Conservation (phyloP, 2,329 filamentous ascomycete genomes). For the Gyromitra esculenta region DNA sequence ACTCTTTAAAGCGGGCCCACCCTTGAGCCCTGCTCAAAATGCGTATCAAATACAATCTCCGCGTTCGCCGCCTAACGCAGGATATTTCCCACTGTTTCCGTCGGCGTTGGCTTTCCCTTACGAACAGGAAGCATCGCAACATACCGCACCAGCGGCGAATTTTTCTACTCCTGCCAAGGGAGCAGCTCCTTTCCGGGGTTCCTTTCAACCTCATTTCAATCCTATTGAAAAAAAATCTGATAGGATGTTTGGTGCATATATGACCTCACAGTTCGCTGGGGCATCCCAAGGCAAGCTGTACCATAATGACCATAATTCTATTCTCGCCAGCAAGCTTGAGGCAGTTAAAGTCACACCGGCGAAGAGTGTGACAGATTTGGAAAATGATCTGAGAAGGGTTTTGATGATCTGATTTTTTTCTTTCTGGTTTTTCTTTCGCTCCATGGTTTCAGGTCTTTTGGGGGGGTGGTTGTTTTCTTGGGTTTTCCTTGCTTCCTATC, state of each 20-base stretch:
- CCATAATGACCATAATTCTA: slow-evolving; percentile 45
- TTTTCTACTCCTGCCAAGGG: slow-evolving; percentile 17
- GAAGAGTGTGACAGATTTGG: slow-evolving; percentile 49
- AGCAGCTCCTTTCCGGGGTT: slow-evolving; percentile 18
- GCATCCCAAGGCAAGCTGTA: slow-evolving; percentile 23
- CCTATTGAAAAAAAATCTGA: slow-evolving; percentile 2
- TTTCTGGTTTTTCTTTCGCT: slow-evolving; percentile 41
- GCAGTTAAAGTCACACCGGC: slow-evolving; percentile 40
- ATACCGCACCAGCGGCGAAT: slow-evolving; percentile 11
- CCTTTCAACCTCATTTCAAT: slow-evolving; percentile 9
- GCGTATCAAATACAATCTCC: slow-evolving; percentile 29
- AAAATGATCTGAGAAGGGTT: slow-evolving; percentile 52
- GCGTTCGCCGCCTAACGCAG: slow-evolving; percentile 18
- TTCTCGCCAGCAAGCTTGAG: slow-evolving; percentile 49
- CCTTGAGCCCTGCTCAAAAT: slow-evolving; percentile 38
- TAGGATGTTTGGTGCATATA: slow-evolving; percentile 8
- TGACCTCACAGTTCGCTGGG: slow-evolving; percentile 30
- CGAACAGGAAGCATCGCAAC: slow-evolving; percentile 19
- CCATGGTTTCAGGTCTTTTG: slow-evolving; percentile 38
- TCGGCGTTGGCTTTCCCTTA: slow-evolving; percentile 11
- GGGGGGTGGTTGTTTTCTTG: slow-evolving; percentile 42
- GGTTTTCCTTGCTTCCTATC: slow-evolving; percentile 42
- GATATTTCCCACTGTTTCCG: slow-evolving; percentile 43
- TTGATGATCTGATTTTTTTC: slow-evolving; percentile 52
- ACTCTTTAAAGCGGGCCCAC: slow-evolving; percentile 36